These are phyloP conservation scores for Yarrowia porcina DNA, from an alignment of 805 yeast species.

Conservation along the genomic window DNA sequence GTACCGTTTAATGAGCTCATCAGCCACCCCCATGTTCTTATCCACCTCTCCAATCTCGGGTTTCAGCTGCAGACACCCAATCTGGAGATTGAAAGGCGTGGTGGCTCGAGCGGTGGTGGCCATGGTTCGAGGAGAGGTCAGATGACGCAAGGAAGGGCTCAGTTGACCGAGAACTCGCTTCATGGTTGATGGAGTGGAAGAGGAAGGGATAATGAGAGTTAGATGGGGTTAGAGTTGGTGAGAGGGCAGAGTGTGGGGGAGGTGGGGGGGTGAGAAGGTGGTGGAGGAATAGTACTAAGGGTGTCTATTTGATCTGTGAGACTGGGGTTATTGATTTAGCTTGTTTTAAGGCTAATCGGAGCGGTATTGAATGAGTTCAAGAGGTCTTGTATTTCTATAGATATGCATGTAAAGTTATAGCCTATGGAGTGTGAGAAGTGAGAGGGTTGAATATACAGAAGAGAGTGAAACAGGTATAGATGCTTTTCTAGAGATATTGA, in stretches of 20 bases:
- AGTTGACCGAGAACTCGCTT: background rate
- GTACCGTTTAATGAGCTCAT: background rate
- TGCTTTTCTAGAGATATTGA: too few relatives aligned
- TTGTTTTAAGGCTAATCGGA: background rate
- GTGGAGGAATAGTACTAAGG: background rate
- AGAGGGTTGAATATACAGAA: too few relatives aligned
- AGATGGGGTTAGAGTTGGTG: background rate
- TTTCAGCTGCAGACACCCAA: constrained; percentile 12
- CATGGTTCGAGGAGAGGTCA: background rate
- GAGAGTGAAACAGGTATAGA: too few relatives aligned
- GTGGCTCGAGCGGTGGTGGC: constrained; percentile 10
- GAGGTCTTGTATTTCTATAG: background rate
- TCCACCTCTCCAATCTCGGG: constrained; percentile 13
- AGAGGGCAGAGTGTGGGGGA: too few relatives aligned
- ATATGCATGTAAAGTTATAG: too few relatives aligned
- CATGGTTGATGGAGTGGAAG: constrained; percentile 3
- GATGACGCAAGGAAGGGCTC: background rate
- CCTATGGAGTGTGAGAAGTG: too few relatives aligned
- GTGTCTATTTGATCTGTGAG: too few relatives aligned
- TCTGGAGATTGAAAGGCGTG: constrained; percentile 11
- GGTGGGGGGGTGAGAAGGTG: background rate
- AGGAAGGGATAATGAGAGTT: background rate
- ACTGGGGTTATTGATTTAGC: background rate
- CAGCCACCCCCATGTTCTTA: constrained; percentile 8
- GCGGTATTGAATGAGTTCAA: background rate